Evolutionary conservation across 164 flowering plant genomes (phyloP), one percentile per base, ranked within the genome.

Genomic region (grape (Vitis vinifera)): DNA sequence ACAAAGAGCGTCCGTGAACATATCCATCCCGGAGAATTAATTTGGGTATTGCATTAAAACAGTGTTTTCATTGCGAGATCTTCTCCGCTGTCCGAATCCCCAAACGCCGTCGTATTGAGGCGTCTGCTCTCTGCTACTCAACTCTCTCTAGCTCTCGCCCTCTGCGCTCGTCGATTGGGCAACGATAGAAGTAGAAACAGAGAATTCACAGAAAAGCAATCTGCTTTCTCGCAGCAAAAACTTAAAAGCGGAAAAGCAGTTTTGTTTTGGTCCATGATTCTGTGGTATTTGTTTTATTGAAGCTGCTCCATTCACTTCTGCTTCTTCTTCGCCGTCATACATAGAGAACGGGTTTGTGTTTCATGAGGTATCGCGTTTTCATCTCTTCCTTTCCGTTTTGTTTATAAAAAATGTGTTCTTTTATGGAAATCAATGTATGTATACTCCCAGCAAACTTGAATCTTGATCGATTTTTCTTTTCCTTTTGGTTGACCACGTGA

Each of bases 41-140:
- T 37, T 62, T 9, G n/a, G 12, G 55, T 9, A 1, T 49, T 63
- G 66, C 14, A 49, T 9, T 48, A 9, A 16, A 50, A 63, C 30
- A 48, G 29, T 17, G 30, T 63, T 63, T 63, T 27, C 23, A 63
- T 63, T 63, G n/a, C 66, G 49, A 9, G 66, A 63, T 49, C 53
- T 47, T 60, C 68, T 51, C 31, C 4, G 51, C 67, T 75, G 74
- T 70, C 74, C 4, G 68, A 70, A 66, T 60, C 77, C 66, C 47
- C 56, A 44, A 51, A 59, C 13, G 30, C 47, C 19, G 58, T 53
- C 56, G 56, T 49, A 31, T 67, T 44, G 29, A 23, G 14, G 1
- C 30, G n/a, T 8, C 9, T 23, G 10, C 16, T 9, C n/a, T 1
- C 55, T 31, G 11, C 12, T 50, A 9, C 44, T 23, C 15, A 51